Base-by-base conservation (phyloP, 2,329 filamentous ascomycete species). In the Knufia fluminis region DNA sequence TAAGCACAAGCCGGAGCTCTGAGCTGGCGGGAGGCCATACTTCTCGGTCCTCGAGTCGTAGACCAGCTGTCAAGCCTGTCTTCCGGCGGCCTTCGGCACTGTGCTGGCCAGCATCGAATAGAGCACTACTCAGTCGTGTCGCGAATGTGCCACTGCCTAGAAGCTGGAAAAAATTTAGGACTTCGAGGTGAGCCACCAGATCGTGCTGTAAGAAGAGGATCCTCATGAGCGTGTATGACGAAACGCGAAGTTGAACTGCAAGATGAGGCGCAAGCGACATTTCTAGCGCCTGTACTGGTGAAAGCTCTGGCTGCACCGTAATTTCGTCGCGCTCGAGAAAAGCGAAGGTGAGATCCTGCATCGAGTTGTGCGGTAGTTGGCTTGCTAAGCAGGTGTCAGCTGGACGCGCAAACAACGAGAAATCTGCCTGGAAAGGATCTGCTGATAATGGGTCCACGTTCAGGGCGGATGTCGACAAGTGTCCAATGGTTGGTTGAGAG, bases 1-100 rank as follows among this genome's bases (percentile, higher is more conserved):
- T 94, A 16, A 98, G 73, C 0, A 87, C 87, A 3, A 97, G 74
- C 8, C 89, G 80, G n/a, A 98, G 70, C 64, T 97, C 92, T 0
- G 90, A 96, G 64, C 86, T 94, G 20, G 89, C 89, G 3, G 92
- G 92, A 22, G 92, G 92, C 92, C 92, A 97, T 26, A 76, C 86
- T 49, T 86, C 81, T 59, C 88, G 79, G 1, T 79, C 80, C n/a
- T 85, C 85, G 0, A 97, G 72, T 35, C 89, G 83, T 35, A 97
- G 73, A 1, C 92, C 91, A 74, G 94, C 91, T 12, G 79, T 71
- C 51, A 82, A 78, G 43, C 86, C 83, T 40, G 78, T 78, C 7
- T 82, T 77, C 39, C 85, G 71, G 44, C 79, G 78, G 38, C 85
- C 76, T 62, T 94, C 87, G 2, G 88, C 85, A 22, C 83, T 85